Conservation (phyloP, 169 alveolate species). For the Cryptosporidium meleagridis region DNA sequence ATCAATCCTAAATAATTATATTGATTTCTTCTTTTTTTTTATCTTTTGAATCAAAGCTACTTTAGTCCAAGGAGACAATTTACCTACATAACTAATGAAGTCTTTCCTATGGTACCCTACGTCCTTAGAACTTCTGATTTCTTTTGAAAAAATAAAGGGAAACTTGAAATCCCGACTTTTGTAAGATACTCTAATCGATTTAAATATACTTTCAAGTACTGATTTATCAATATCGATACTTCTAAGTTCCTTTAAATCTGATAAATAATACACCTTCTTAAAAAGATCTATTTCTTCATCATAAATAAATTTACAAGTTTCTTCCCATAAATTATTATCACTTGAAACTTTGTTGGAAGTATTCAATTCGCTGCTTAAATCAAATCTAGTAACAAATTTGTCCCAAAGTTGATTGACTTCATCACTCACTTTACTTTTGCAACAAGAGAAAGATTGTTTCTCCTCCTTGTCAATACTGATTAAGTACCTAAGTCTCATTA, state of each 20-base stretch:
- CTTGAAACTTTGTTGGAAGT: background rate
- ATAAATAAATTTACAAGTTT: constrained; percentile 17
- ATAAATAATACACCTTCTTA: constrained; percentile 25
- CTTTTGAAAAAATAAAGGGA: constrained; percentile 2
- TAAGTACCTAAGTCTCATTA: constrained; percentile 40
- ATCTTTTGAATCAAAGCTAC: constrained; percentile 13
- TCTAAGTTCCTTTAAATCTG: background rate
- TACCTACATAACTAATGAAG: constrained; percentile 28
- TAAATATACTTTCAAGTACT: background rate
- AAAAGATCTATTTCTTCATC: constrained; percentile 48
- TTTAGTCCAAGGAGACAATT: constrained; percentile 66
- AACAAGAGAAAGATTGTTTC: background rate
- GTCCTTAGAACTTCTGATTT: background rate
- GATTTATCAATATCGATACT: background rate
- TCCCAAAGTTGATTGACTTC: constrained; percentile 24
- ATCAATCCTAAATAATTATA: background rate
- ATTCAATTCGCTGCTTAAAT: background rate
- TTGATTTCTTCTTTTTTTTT: background rate
- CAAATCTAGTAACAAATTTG: background rate
- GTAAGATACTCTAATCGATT: constrained; percentile 6
- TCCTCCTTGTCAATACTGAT: constrained; percentile 3
- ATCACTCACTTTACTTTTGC: background rate
- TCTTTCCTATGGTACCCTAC: background rate
- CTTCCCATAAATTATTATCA: background rate
- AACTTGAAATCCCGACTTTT: background rate